Evolutionary conservation across 2,329 filamentous ascomycete species (phyloP), one percentile per base, ranked within the genome.

Genomic region (Phyllosticta citribraziliensis): DNA sequence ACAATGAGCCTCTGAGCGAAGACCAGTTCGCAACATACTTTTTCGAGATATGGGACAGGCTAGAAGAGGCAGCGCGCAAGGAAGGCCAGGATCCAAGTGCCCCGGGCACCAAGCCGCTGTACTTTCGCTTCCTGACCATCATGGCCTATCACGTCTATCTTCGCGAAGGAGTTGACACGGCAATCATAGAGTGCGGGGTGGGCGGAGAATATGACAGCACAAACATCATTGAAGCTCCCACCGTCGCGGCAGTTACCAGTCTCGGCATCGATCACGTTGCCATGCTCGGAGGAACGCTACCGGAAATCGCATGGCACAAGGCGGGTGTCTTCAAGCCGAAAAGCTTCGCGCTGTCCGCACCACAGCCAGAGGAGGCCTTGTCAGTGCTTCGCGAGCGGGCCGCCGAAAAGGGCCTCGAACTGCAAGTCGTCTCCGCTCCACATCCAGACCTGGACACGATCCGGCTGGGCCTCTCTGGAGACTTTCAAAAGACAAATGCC

Each of bases 201-300:
- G 94, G 94, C 17, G 94, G 92, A 56, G 90, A 96, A 75, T 91
- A 91, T 69, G 93, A 97, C 70, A 88, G 88, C 27, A 99, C 94
- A 10, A 97, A 97, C 69, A 83, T 97, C 22, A 74, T 99, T 5
- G 78, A 81, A 11, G 80, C 83, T 12, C 88, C 91, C 0, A 86
- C 83, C 6, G 87, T 86, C 1, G 83, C 85, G 1, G 88, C 88
- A 0, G 85, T 97, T 47, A 87, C 91, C 20, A 91, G 87, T 68
- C 73, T 97, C 52, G 91, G 90, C 3, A 88, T 96, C 63, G 92
- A 97, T 68, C 92, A 97, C 73, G 85, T 88, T 0, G 84, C 82
- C 4, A 85, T 96, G 80, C 79, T 97, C 40, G 92, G 92, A 11
- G 80, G 82, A 47, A 92, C 90, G 0, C 82, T 93, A 57, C 86